These are phyloP conservation scores for Metrosideros polymorpha DNA, from an alignment of 441 rosid species.

Conservation along the genomic window DNA sequence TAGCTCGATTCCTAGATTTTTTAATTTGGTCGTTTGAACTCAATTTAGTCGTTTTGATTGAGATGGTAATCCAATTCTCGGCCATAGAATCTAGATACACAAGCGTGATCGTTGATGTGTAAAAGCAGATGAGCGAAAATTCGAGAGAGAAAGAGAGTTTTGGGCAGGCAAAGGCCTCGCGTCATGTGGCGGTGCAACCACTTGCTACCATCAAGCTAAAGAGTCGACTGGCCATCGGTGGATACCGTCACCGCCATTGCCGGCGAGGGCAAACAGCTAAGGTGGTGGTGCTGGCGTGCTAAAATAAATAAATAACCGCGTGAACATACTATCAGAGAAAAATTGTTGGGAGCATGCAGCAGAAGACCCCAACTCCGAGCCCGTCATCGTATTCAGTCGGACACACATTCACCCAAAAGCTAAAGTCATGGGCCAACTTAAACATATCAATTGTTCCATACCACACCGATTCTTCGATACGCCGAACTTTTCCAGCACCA, in stretches of 20 bases:
- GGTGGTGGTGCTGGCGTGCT: background rate
- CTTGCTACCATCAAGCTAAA: background rate
- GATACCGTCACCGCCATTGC: background rate
- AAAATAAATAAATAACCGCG: rapidly evolving
- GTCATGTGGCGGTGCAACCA: background rate
- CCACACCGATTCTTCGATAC: rapidly evolving
- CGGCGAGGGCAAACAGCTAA: background rate
- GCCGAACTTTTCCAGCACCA: too few species aligned
- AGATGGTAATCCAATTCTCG: background rate
- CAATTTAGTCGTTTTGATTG: background rate
- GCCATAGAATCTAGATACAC: background rate
- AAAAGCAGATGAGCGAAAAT: background rate
- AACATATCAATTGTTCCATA: rapidly evolving
- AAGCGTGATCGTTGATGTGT: background rate
- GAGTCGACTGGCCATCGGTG: background rate
- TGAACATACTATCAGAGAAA: background rate
- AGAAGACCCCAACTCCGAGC: rapidly evolving
- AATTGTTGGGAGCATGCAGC: background rate
- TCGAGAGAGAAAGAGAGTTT: background rate
- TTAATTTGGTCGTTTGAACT: background rate
- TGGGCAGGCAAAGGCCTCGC: background rate
- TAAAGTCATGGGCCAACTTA: rapidly evolving
- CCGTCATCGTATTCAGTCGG: rapidly evolving
- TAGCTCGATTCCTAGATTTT: background rate
- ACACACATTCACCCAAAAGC: background rate